Base-by-base conservation (phyloP, 2,329 filamentous ascomycete species). In the Ophiocordyceps camponoti-floridani region DNA sequence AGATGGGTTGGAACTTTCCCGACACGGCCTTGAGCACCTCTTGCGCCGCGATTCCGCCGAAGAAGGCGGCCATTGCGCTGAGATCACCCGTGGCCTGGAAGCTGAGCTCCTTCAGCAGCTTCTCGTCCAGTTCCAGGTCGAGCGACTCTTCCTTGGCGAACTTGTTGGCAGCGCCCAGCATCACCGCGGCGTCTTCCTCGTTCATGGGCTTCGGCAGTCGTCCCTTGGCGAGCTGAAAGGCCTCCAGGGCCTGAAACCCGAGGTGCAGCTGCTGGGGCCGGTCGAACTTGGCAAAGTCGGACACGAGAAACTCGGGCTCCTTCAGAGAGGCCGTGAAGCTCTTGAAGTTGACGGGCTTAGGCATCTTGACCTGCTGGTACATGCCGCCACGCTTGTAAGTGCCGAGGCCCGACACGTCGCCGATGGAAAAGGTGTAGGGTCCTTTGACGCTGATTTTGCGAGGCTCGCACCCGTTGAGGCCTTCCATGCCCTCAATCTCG, bases 361-460 rank as follows among this genome's bases (percentile, higher is more conserved):
- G 91, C 89, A 95, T 95, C 73, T 96, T 98, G 62, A 96, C 91
- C 63, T 98, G 91, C 37, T 84, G 82, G 62, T 84, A 98, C 47
- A 94, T 75, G 48, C 91, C 91, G 42, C 89, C 89, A 44, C 83
- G 76, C 67, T 84, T 69, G 67, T 98, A 98, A 55, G 84, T 73
- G 33, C 91, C 91, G 33, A 95, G 72, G 6, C 77, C 81, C 23
- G 84, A 85, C 10, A 96, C 86, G 59, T 95, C 86, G 40, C 89
- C 91, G 53, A 98, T 95, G 13, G 86, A 91, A 65, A 98, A 98
- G 9, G 88, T 94, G 62, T 96, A 98, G 4, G 91, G 91, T 1
- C 84, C 91, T 67, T 94, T 95, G 43, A 95, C 87, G 4, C 82
- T 85, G 49, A 98, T 77, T 67, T 95, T 94, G 52, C 84, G 79